Percentiles rank a stretch among this genome's conserved stretches.
These are phyloP conservation scores for Capronia americana DNA, from an alignment of 2,329 filamentous ascomycete genomes.

Conservation along the genomic window DNA sequence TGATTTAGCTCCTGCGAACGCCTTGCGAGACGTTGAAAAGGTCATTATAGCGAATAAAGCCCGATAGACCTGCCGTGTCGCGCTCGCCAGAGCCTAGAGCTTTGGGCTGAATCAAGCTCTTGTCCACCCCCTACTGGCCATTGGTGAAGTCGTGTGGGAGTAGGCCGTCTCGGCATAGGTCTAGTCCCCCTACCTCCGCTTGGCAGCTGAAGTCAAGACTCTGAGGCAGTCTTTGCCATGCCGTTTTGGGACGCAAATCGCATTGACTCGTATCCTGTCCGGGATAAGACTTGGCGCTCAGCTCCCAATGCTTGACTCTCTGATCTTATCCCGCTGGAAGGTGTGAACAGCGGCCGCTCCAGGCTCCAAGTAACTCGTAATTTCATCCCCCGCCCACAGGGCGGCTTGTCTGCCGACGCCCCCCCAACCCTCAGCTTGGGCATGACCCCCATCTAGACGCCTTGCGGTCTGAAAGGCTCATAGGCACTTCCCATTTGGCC, in stretches of 20 bases:
- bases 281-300: background rate
- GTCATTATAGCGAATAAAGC: background rate
- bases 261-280: background rate
- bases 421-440: background rate
- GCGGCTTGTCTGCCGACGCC: background rate
- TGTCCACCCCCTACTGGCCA: background rate
- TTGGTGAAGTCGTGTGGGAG: background rate
- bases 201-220: slow-evolving; percentile 11
- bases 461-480: slow-evolving; percentile 36
- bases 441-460: slow-evolving; percentile 14
- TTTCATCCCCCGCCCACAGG: background rate
- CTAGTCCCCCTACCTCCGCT: background rate
- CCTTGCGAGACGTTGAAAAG: background rate
- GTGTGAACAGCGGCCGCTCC: background rate
- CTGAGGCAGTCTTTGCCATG: background rate
- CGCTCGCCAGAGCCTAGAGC: background rate
- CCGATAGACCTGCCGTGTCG: background rate
- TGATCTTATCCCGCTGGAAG: background rate
- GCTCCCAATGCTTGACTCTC: background rate
- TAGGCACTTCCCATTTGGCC: slow-evolving; percentile 30
- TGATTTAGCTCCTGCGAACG: background rate
- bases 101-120: background rate
- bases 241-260: background rate
- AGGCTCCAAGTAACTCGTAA: background rate
- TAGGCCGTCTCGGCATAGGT: background rate